A percentile compares a stretch with the other conserved stretches of the same genome.
These are phyloP conservation scores for Capsella rubella DNA, from an alignment of 441 rosid genomes.

Conservation along the genomic window DNA sequence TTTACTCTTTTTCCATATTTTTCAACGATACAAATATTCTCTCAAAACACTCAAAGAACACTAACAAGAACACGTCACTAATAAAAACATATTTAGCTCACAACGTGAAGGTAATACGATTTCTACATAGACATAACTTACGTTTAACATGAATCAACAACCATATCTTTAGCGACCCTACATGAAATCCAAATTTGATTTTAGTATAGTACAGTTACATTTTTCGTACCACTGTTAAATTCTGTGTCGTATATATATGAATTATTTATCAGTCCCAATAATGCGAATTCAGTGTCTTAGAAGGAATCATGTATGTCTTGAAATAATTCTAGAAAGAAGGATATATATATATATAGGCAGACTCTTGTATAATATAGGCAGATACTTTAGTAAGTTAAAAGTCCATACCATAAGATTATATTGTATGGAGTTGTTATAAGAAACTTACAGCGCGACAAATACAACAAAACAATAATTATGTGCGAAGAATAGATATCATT, in stretches of 20 bases:
- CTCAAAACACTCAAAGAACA: neutral
- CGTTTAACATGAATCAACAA: neutral
- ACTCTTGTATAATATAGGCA: neutral
- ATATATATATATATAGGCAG: neutral
- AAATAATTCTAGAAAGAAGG: neutral
- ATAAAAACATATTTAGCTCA: slow-evolving; percentile 14
- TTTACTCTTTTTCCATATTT: neutral
- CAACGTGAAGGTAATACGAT: slow-evolving; percentile 2
- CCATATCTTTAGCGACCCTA: slow-evolving; percentile 20
- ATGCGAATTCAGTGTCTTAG: neutral
- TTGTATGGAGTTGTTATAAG: neutral
- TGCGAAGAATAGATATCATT: slow-evolving; percentile 1
- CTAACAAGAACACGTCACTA: slow-evolving; percentile 1
- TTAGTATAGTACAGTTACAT: neutral
- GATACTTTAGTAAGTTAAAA: slow-evolving; percentile 13
- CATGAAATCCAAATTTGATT: neutral
- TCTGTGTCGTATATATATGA: neutral
- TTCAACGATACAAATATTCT: neutral
- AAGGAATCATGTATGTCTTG: slow-evolving; percentile 12
- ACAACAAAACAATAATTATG: neutral
- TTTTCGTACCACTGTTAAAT: slow-evolving; percentile 2
- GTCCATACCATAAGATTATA: neutral
- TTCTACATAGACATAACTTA: neutral
- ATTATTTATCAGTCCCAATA: slow-evolving; percentile 1
- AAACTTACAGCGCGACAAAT: neutral